Evolutionary conservation across 1,284 basidiomycete genomes (phyloP).

Genomic region (Pyrrhoderma lamaoense): DNA sequence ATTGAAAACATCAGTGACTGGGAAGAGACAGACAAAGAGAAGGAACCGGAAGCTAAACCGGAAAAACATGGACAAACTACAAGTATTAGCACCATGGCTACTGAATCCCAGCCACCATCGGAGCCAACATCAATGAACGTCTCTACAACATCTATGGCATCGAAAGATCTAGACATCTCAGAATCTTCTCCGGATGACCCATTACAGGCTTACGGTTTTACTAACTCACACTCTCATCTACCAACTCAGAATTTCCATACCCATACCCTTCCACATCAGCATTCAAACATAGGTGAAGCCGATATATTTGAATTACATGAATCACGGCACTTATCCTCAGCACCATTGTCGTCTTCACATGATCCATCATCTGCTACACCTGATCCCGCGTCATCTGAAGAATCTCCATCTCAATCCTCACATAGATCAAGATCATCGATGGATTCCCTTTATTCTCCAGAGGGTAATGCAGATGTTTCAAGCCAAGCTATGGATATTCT

Average conservation of each 20-base stretch:
- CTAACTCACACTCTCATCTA: conserved; percentile 4
- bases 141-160: conserved; percentile 9
- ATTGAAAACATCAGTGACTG: conserved; percentile 50
- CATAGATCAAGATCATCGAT: conserved; percentile 17
- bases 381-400: conserved; percentile 59
- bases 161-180: conserved; percentile 7
- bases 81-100: neutral
- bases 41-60: conserved; percentile 18
- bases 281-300: neutral
- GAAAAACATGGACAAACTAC: neutral
- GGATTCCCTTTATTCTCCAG: conserved; percentile 27
- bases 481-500: conserved; percentile 42
- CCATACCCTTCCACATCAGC: too few species aligned
- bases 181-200: conserved; percentile 19
- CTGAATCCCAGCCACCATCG: neutral
- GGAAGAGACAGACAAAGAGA: conserved; percentile 45
- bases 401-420: conserved; percentile 43
- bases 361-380: conserved; percentile 60
- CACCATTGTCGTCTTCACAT: conserved; percentile 43
- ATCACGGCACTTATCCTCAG: conserved; percentile 20
- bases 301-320: conserved; percentile 6
- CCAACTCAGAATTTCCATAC: neutral
- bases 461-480: conserved; percentile 28
- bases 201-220: conserved; percentile 9
- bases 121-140: conserved; percentile 4